Conservation (phyloP, 257 asterid species). For the Solanum paucissectum region DNA sequence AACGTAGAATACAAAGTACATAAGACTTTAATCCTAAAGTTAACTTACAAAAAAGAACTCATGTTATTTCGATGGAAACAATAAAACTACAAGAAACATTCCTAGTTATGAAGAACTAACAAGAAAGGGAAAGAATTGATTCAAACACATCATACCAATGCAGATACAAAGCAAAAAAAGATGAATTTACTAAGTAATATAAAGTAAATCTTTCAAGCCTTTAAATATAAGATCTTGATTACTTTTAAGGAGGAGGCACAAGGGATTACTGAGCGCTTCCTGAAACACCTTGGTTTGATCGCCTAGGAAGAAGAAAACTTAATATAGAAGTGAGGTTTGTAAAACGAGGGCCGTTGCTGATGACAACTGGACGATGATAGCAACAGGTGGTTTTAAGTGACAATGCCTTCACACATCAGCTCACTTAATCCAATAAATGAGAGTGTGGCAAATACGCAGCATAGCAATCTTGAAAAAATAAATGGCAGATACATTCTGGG, state of each 20-base stretch:
- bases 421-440: neutral
- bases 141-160: neutral
- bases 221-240: neutral
- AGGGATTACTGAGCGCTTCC: neutral
- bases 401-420: neutral
- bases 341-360: neutral
- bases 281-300: neutral
- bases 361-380: neutral
- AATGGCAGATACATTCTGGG: neutral
- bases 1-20: neutral
- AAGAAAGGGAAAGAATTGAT: neutral
- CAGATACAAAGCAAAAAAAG: neutral
- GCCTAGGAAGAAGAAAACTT: neutral
- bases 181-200: neutral
- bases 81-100: neutral
- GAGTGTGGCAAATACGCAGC: neutral
- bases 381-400: neutral
- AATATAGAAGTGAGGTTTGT: neutral
- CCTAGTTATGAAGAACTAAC: neutral
- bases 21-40: neutral
- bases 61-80: neutral
- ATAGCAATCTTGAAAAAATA: neutral
- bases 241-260: neutral
- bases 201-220: neutral
- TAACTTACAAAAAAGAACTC: neutral